Base-by-base conservation (phyloP, 257 asterid genomes). In the Petunia secreta region DNA sequence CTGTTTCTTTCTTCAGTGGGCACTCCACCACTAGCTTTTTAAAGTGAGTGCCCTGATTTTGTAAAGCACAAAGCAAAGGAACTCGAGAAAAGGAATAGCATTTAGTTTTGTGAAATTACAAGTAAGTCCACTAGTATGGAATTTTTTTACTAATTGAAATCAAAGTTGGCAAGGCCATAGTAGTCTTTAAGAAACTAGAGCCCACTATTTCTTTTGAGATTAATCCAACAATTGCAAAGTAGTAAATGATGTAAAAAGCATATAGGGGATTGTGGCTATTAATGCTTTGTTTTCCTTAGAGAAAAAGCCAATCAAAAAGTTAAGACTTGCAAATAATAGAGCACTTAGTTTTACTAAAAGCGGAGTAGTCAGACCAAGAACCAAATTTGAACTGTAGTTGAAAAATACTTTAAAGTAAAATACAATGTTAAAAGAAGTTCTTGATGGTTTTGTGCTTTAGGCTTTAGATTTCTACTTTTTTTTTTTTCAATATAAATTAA, bases 311-410 rank as follows among this genome's bases (percentile, higher is more conserved):
- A 89, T 88, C 79, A 64, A 59, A 50, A 52, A 77, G 63, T 84
- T 57, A 81, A 82, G 84, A 78, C 82, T 50, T 52, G 86, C 37
- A 84, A 89, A 86, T 88, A 84, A 87, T 86, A 80, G 90, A 87
- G 85, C 84, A 81, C 81, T 58, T 79, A 53, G 39, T 63, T 81
- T 69, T 78, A 38, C 34, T 4, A 54, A 81, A 80, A 81, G n/a
- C 50, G 71, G 65, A 74, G 81, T 59, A 10, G 77, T 71, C 43
- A 1, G 16, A 71, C 4, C 46, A 71, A 50, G 44, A 73, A 34
- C 46, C 13, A 50, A 50, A 11, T 73, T 73, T 73, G 46, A 73
- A 36, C 6, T 50, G 2, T 73, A 46, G 62, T 36, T 73, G 78
- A 73, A 73, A 25, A 73, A 13, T 62, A 50, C 78, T 73, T 73